A percentile compares a stretch with the other conserved stretches of the same genome.
Conservation (phyloP, 352 stramenopile species). For the Phytophthora syringae region DNA sequence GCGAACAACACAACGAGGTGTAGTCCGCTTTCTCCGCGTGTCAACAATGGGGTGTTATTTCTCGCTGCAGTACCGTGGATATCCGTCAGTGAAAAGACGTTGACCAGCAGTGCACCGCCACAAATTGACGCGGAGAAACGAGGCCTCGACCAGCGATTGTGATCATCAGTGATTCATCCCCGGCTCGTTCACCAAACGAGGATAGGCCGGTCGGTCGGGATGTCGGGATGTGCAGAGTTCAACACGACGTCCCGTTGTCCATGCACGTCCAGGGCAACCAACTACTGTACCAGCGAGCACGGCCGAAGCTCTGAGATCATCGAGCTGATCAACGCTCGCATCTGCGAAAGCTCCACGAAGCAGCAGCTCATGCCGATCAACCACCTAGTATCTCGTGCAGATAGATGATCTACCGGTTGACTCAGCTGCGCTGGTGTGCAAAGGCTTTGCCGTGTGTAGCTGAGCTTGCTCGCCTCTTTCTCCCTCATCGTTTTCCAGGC, state of each 20-base stretch:
- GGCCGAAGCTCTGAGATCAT: neutral
- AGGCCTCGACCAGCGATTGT: constrained; percentile 17
- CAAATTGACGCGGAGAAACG: constrained; percentile 36
- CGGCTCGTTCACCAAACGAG: constrained; percentile 11
- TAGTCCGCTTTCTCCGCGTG: constrained; percentile 1
- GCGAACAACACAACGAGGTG: constrained; percentile 13
- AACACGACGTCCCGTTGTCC: constrained; percentile 37
- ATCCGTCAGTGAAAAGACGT: constrained; percentile 23
- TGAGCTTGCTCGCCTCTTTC: neutral
- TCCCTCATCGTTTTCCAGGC: constrained; percentile 20
- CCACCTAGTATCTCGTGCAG: constrained; percentile 21
- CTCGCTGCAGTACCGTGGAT: constrained; percentile 17
- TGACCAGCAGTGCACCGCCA: constrained; percentile 16
- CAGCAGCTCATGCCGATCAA: constrained; percentile 13
- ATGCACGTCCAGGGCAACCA: neutral
- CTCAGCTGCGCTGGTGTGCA: constrained; percentile 14
- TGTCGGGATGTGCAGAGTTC: constrained; percentile 35
- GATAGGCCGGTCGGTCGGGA: constrained; percentile 31
- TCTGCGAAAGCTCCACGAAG: neutral
- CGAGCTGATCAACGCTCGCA: too few relatives aligned
- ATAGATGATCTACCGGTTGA: neutral
- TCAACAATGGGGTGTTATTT: constrained; percentile 27
- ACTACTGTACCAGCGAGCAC: neutral
- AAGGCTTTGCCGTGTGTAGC: neutral
- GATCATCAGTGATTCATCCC: constrained; percentile 22